Conservation (phyloP, 148 eudicot species). For the Diospyros lotus region DNA sequence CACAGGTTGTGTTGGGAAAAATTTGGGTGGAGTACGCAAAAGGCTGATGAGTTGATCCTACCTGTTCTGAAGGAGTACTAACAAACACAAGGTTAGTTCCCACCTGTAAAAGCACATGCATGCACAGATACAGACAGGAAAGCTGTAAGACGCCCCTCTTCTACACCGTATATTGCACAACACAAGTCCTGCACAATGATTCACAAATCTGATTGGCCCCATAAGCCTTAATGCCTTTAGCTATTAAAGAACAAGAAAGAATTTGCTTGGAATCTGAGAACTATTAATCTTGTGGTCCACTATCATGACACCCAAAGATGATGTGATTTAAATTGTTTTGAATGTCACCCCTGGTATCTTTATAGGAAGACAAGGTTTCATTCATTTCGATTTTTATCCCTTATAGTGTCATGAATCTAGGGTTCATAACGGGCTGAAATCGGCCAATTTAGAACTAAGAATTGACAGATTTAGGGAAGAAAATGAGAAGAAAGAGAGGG, state of each 20-base stretch:
- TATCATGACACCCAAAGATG: neutral
- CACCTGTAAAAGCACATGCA: neutral
- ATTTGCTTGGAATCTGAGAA: neutral
- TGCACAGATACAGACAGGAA: neutral
- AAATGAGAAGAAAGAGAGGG: too few species aligned
- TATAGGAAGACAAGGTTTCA: neutral
- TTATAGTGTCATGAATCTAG: too few species aligned
- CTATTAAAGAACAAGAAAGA: neutral
- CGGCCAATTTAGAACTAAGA: too few species aligned
- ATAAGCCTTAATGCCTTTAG: neutral
- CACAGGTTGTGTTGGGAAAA: conserved; percentile 88
- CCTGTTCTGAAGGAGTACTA: conserved; percentile 94
- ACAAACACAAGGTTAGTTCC: conserved; percentile 72
- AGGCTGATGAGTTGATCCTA: conserved; percentile 83
- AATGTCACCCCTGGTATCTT: neutral
- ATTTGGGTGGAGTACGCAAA: conserved; percentile 76
- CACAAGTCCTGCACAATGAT: neutral
- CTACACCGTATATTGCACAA: too few species aligned
- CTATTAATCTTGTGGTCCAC: too few species aligned
- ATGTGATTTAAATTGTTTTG: neutral
- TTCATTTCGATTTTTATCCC: neutral
- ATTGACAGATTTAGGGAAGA: too few species aligned
- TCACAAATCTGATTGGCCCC: neutral
- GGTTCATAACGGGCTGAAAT: too few species aligned
- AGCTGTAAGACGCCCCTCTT: too few species aligned